These are phyloP conservation scores for Acidiella bohemica DNA, from an alignment of 495 filamentous ascomycete species.

Conservation along the genomic window DNA sequence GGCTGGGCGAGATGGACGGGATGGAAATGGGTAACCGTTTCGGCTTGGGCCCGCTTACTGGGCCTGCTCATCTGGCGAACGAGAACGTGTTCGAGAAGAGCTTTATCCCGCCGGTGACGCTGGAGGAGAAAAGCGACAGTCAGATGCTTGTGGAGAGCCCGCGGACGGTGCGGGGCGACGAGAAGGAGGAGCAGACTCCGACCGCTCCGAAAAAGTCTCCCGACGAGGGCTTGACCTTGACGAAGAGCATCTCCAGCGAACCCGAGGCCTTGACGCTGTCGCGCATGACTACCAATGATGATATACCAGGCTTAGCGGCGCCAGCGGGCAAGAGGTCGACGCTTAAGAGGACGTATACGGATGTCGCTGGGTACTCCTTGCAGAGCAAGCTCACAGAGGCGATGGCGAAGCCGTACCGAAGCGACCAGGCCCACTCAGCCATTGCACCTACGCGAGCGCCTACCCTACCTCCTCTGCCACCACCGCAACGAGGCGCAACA, in stretches of 20 bases:
- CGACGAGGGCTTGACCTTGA: not conserved
- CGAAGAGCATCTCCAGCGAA: not conserved
- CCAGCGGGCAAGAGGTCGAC: constrained; percentile 46
- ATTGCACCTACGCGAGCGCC: constrained; percentile 37
- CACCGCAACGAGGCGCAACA: constrained; percentile 7
- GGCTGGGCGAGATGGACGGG: constrained; percentile 2
- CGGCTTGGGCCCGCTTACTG: constrained; percentile 49
- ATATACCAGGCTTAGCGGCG: constrained; percentile 5
- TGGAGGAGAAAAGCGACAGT: constrained; percentile 26
- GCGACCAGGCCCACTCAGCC: constrained; percentile 14
- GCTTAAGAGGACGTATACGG: constrained; percentile 79
- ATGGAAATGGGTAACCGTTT: constrained; percentile 22
- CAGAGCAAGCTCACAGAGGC: constrained; percentile 80
- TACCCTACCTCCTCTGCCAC: constrained; percentile 5
- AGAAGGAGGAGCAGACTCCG: not conserved
- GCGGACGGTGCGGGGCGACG: not conserved
- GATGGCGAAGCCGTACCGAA: constrained; percentile 65
- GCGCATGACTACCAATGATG: constrained; percentile 2
- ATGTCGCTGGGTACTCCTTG: constrained; percentile 53
- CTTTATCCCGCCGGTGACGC: constrained; percentile 37
- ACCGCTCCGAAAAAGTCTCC: not conserved
- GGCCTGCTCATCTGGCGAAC: constrained; percentile 53
- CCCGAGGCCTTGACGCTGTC: constrained; percentile 4
- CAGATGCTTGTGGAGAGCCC: constrained; percentile 29
- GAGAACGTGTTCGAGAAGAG: constrained; percentile 72